These are phyloP conservation scores for Chlorella sp. DNA, from an alignment of 139 green algal genomes.

Conservation along the genomic window DNA sequence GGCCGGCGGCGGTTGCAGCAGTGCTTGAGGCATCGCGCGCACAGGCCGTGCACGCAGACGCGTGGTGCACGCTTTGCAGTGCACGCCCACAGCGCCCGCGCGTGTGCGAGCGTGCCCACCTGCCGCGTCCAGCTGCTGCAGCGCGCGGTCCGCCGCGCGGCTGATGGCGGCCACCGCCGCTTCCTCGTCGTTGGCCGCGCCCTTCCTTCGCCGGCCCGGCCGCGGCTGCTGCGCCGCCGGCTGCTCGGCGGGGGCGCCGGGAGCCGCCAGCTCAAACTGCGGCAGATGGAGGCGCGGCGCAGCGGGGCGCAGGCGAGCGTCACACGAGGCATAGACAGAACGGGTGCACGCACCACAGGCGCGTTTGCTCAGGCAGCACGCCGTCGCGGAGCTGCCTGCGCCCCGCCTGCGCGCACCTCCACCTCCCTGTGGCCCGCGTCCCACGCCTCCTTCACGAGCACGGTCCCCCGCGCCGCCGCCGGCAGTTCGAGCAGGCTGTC, in stretches of 20 bases:
- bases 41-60: too few relatives aligned
- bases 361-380: background rate
- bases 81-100: too few relatives aligned
- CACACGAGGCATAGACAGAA: too few relatives aligned
- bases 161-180: conserved; percentile 16
- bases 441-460: conserved; percentile 40
- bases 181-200: conserved; percentile 5
- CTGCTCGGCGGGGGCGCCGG: background rate
- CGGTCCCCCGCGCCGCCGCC: background rate
- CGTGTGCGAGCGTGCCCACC: too few relatives aligned
- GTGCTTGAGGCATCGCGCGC: too few relatives aligned
- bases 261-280: background rate
- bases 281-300: background rate
- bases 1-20: too few relatives aligned
- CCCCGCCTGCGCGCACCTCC: conserved; percentile 18
- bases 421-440: conserved; percentile 23
- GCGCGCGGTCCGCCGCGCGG: conserved; percentile 11
- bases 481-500: conserved; percentile 25
- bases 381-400: background rate
- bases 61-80: too few relatives aligned
- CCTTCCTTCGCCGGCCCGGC: conserved; percentile 6
- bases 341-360: too few relatives aligned
- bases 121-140: conserved; percentile 36
- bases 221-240: background rate
- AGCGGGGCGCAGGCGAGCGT: too few relatives aligned